Conservation (phyloP, 148 eudicot species). For the Bassia scoparia region DNA sequence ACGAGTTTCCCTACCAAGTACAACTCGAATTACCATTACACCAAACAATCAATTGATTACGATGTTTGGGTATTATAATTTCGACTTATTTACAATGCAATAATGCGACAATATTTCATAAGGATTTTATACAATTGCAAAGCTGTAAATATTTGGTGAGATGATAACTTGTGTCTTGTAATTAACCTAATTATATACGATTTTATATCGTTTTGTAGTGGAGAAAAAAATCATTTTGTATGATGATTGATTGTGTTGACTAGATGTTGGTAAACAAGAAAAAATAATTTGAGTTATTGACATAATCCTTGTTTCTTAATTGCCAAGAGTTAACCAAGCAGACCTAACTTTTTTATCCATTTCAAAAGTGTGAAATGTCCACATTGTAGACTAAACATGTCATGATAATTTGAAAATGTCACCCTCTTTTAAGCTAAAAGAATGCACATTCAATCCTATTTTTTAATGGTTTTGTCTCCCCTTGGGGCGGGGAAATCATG, state of each 20-base stretch:
- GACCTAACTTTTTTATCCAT: constrained; percentile 23
- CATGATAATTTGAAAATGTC: constrained; percentile 16
- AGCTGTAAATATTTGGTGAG: too few species aligned
- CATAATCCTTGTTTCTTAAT: constrained; percentile 1
- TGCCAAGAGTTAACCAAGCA: constrained; percentile 10
- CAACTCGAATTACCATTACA: too few species aligned
- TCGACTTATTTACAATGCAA: too few species aligned
- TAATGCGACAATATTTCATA: too few species aligned
- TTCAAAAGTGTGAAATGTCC: constrained; percentile 19
- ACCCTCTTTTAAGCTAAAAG: neutral
- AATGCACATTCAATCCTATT: neutral
- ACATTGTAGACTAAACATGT: constrained; percentile 20
- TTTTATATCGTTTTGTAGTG: too few species aligned
- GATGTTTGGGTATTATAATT: too few species aligned
- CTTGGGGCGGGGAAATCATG: neutral
- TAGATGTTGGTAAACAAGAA: neutral
- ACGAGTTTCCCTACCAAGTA: too few species aligned
- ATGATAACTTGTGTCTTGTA: too few species aligned
- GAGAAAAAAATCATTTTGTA: too few species aligned
- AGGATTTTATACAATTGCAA: too few species aligned
- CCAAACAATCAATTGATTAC: too few species aligned
- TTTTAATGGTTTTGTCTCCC: neutral
- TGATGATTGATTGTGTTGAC: constrained; percentile 12
- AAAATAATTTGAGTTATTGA: neutral
- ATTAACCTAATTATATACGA: too few species aligned